These are phyloP conservation scores for Pleurotus pulmonarius DNA, from an alignment of 768 basidiomycete species.

Conservation along the genomic window DNA sequence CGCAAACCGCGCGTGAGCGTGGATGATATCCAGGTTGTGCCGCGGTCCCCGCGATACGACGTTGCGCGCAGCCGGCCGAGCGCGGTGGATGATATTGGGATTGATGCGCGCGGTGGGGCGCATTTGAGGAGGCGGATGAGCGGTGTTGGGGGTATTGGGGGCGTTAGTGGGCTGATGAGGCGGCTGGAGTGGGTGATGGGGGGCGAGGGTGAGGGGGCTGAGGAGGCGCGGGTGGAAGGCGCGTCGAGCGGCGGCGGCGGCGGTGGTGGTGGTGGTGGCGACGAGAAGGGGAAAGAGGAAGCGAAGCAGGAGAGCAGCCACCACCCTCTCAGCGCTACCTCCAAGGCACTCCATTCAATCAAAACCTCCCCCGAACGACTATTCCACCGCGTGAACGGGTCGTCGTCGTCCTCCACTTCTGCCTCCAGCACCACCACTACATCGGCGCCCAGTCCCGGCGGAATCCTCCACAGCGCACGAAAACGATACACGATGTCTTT, in stretches of 20 bases:
- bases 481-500: background rate
- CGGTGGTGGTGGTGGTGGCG: background rate
- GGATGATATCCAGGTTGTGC: conserved; percentile 4
- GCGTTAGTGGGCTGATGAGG: background rate
- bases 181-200: background rate
- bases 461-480: background rate
- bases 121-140: too few species aligned
- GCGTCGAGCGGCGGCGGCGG: background rate
- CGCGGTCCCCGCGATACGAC: background rate
- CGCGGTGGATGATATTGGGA: background rate
- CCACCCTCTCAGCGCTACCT: too few species aligned
- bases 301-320: background rate
- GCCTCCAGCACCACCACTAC: background rate
- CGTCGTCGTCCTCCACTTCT: too few species aligned
- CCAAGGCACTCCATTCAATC: background rate
- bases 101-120: background rate
- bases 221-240: background rate
- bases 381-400: background rate
- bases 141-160: too few species aligned
- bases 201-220: background rate
- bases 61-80: background rate
- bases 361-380: conserved; percentile 1
- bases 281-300: background rate
- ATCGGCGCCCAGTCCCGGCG: background rate
- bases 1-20: background rate